Evolutionary conservation across 176 grass and related monocot species (phyloP).

Genomic region (Carex scoparia): DNA sequence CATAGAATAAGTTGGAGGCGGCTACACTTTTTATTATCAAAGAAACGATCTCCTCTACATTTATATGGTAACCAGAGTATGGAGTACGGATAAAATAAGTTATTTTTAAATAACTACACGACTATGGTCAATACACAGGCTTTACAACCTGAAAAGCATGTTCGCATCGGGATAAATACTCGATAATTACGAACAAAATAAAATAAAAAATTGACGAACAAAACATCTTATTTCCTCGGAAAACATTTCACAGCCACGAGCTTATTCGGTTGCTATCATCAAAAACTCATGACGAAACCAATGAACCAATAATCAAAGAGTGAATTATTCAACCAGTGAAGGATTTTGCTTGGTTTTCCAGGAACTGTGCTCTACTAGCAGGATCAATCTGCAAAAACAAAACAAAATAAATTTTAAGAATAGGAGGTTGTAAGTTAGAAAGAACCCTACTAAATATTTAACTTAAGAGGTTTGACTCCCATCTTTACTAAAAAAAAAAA

Average conservation of each 20-base stretch:
- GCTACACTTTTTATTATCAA: neutral
- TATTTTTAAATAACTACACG: conserved; percentile 9
- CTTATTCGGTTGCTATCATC: conserved; percentile 15
- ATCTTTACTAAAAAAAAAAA: neutral
- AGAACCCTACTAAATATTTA: too few species aligned
- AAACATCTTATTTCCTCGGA: neutral
- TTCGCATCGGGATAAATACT: conserved; percentile 21
- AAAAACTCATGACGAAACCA: conserved; percentile 22
- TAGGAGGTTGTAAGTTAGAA: too few species aligned
- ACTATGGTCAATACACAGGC: conserved; percentile 9
- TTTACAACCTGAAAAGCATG: conserved; percentile 9
- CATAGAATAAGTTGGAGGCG: neutral
- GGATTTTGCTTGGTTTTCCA: conserved; percentile 68
- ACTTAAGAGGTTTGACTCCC: too few species aligned
- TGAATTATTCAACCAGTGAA: conserved; percentile 26
- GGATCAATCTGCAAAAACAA: conserved; percentile 72
- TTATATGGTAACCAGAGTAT: neutral
- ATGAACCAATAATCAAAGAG: conserved; percentile 15
- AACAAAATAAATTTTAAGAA: neutral
- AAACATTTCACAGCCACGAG: neutral
- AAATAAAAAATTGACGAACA: neutral
- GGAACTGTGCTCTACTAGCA: conserved; percentile 51
- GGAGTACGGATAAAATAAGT: neutral
- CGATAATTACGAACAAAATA: conserved; percentile 19
- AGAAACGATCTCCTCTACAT: conserved; percentile 12